A percentile compares a stretch with the other conserved stretches of the same genome.
Conservation (phyloP, 352 stramenopile species). For the Phytopythium aichiense region DNA sequence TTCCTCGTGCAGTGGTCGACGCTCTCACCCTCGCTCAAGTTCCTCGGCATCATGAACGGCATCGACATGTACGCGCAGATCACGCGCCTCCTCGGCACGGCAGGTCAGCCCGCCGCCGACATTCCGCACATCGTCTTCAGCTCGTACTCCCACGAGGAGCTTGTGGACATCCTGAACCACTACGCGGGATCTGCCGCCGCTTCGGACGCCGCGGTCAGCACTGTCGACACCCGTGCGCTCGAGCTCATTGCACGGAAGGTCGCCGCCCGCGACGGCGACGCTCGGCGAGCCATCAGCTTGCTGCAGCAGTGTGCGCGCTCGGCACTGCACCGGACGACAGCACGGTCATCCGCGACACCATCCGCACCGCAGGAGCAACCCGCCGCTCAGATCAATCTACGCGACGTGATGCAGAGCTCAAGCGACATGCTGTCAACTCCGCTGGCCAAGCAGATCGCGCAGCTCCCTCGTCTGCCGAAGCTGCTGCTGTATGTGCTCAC, state of each 20-base stretch:
- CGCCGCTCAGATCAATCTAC: slow-evolving; percentile 22
- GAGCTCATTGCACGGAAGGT: slow-evolving; percentile 70
- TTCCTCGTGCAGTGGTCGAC: slow-evolving; percentile 61
- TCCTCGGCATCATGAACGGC: slow-evolving; percentile 72
- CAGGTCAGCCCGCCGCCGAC: slow-evolving; percentile 13
- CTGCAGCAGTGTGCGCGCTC: slow-evolving; percentile 54
- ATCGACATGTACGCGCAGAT: slow-evolving; percentile 71
- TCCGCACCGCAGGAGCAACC: neutral
- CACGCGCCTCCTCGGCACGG: slow-evolving; percentile 15
- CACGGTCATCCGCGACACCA: neutral
- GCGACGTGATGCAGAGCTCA: slow-evolving; percentile 33
- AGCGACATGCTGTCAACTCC: slow-evolving; percentile 34
- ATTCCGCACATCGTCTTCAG: slow-evolving; percentile 51
- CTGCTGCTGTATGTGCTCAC: slow-evolving; percentile 66
- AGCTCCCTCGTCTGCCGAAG: slow-evolving; percentile 60
- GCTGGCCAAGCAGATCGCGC: slow-evolving; percentile 47
- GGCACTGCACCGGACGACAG: slow-evolving; percentile 18
- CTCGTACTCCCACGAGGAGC: slow-evolving; percentile 49
- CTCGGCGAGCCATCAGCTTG: slow-evolving; percentile 50
- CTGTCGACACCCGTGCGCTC: slow-evolving; percentile 41
- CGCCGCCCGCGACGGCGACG: slow-evolving; percentile 60
- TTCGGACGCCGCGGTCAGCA: neutral
- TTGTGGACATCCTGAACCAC: slow-evolving; percentile 41
- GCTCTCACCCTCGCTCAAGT: slow-evolving; percentile 33
- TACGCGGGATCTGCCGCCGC: slow-evolving; percentile 25